Evolutionary conservation across 352 stramenopile species (phyloP), one percentile per base, ranked within the genome.

Genomic region (Peronospora belbahrii): DNA sequence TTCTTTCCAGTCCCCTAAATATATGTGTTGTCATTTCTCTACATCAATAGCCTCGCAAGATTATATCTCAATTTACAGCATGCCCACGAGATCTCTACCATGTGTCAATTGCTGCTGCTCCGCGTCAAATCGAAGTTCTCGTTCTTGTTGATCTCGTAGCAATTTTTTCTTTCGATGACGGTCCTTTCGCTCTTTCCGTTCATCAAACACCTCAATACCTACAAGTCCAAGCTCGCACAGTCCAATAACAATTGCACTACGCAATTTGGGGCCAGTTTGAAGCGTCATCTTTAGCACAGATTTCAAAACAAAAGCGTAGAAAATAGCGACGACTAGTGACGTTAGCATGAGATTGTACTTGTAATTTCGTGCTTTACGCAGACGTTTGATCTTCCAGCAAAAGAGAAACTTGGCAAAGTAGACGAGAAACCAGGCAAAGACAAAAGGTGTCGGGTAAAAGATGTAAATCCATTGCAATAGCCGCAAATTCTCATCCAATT

Each of bases 401-500:
- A 79, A 85, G 48, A 88, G 58, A 39, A 88, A 88, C 61, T 88
- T 85, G 47, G 65, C 74, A 52, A 88, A 86, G 58, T 88, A 88
- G 20, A 88, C 76, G 31, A 88, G 52, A 41, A 85, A 70, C 76
- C 76, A 88, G 4, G 71, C 71, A 33, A 78, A 67, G n/a, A 48
- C 47, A 18, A 83, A 57, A n/a, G 76, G 76, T 39, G 76, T 81
- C 20, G 77, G 77, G 42, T 84, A 81, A 51, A 86, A 83, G 5
- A 70, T 49, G 54, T 88, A 88, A 41, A 88, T 70, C 66, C 68
- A 88, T 55, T 74, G 62, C 31, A 88, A 59, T 41, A 88, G 55
- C 6, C 67, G 74, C 58, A 75, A 47, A 53, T 88, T 88, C 56
- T 88, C 77, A 44, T 88, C 70, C 46, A 88, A 49, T 43, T 85